A percentile compares a stretch with the other conserved stretches of the same genome.
Conservation (phyloP, 2,329 filamentous ascomycete species). For the Nectriaceae sp. region DNA sequence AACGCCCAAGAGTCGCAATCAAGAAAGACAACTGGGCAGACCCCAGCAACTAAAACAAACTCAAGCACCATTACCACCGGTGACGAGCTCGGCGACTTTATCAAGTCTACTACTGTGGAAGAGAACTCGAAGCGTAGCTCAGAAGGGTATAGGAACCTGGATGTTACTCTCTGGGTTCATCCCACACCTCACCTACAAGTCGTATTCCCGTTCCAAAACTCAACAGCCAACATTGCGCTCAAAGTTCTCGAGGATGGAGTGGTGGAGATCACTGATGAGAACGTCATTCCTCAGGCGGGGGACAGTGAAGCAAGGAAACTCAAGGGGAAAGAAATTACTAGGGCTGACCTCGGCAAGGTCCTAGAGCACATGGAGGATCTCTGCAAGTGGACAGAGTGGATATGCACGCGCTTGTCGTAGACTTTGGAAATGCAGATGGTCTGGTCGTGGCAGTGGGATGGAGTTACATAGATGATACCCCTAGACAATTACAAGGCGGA, state of each 20-base stretch:
- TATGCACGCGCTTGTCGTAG: conserved; percentile 41
- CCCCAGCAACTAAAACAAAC: conserved; percentile 1
- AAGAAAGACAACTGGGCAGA: conserved; percentile 6
- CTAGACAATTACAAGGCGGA: conserved; percentile 9
- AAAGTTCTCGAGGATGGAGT: conserved; percentile 62
- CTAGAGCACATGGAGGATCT: conserved; percentile 55
- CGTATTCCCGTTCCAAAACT: conserved; percentile 53
- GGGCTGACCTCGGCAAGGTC: conserved; percentile 45
- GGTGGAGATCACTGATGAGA: conserved; percentile 60
- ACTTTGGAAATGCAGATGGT: not conserved
- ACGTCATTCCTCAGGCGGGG: conserved; percentile 36
- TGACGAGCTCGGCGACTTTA: conserved; percentile 36
- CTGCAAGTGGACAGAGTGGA: conserved; percentile 56
- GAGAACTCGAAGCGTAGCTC: not conserved
- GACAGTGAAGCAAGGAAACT: conserved; percentile 25
- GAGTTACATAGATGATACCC: conserved; percentile 30
- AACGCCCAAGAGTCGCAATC: conserved; percentile 27
- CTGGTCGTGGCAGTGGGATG: conserved; percentile 2
- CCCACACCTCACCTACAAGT: conserved; percentile 52
- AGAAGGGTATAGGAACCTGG: conserved; percentile 39
- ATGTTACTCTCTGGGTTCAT: conserved; percentile 55
- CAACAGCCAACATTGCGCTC: conserved; percentile 55
- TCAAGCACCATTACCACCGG: conserved; percentile 28
- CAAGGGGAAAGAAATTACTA: conserved; percentile 39
- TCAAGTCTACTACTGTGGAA: conserved; percentile 15